Evolutionary conservation across 2,329 filamentous ascomycete species (phyloP), one percentile per base, ranked within the genome.

Genomic region (Lasiodiplodia sp.): DNA sequence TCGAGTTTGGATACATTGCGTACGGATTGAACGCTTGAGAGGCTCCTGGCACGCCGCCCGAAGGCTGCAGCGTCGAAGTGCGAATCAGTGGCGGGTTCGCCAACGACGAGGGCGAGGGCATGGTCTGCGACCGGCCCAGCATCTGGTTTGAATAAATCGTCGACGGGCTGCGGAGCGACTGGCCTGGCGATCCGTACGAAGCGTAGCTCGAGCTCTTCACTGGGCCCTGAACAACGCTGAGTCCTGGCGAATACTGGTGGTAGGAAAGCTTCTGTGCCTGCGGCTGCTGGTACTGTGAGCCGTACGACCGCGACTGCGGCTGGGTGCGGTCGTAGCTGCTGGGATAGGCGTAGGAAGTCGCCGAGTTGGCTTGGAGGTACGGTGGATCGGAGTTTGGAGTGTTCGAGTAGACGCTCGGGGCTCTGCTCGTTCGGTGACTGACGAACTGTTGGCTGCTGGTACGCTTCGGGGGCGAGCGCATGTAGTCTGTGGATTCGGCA

Each of bases 1-100:
- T 97, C 23, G 80, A 78, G 76, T 89, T 88, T 18, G 93, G 90
- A 76, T 94, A 95, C 72, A 95, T 87, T 3, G 90, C 87, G 76
- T 97, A 94, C 0, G 91, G 91, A 73, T 94, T 93, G 80, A 94
- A 80, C 18, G 56, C 66, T 37, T 68, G 66, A 10, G 66, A 5
- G n/a, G 56, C 28, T 12, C 66, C 57, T 12, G 64, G 52, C 5
- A 68, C 52, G 4, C 49, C 31, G 12, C 82, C 81, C 10, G 86
- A 84, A 66, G 88, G 85, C 70, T 88, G 86, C 58, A 92, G 79
- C 2, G 88, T 91, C 2, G 90, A 91, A 5, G 90, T 91, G 68
- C 90, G 86, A 67, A 92, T 88, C 68, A 92, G 78, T 28, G 66
- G 66, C 21, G 66, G 90, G 69, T 86, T 87, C 38, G 83, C 75